Conservation (phyloP, 1,284 basidiomycete genomes). For the Pascua guehoae region DNA sequence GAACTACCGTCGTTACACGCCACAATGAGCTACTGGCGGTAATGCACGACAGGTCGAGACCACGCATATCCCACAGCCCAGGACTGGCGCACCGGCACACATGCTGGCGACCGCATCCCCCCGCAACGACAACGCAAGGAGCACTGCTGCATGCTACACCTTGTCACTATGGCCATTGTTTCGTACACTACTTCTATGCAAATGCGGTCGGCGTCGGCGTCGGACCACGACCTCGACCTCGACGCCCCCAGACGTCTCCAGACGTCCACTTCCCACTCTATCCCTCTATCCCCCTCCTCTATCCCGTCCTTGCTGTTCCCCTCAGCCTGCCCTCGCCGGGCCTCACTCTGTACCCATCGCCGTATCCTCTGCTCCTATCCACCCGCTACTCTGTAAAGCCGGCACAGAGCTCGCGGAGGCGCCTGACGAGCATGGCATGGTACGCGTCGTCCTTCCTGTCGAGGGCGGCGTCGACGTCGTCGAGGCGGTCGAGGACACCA, state of each 20-base stretch:
- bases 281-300: background rate
- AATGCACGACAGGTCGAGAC: too few species aligned
- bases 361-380: background rate
- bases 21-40: too few species aligned
- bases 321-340: background rate
- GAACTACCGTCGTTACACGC: too few species aligned
- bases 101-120: too few species aligned
- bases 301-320: background rate
- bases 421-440: constrained; percentile 40
- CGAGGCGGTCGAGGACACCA: constrained; percentile 41
- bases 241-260: too few species aligned
- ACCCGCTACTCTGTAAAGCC: constrained; percentile 20
- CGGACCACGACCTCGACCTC: too few species aligned
- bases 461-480: constrained; percentile 46
- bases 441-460: constrained; percentile 30
- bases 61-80: too few species aligned
- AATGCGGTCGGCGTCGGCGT: background rate
- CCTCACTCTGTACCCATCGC: background rate
- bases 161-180: too few species aligned
- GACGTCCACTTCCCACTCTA: background rate
- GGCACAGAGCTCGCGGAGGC: constrained; percentile 41
- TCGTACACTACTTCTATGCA: too few species aligned
- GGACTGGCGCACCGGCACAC: too few species aligned
- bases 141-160: too few species aligned
- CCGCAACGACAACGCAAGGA: too few species aligned